Evolutionary conservation across 768 basidiomycete species (phyloP).

Genomic region (Kwoniella mangroviensis): DNA sequence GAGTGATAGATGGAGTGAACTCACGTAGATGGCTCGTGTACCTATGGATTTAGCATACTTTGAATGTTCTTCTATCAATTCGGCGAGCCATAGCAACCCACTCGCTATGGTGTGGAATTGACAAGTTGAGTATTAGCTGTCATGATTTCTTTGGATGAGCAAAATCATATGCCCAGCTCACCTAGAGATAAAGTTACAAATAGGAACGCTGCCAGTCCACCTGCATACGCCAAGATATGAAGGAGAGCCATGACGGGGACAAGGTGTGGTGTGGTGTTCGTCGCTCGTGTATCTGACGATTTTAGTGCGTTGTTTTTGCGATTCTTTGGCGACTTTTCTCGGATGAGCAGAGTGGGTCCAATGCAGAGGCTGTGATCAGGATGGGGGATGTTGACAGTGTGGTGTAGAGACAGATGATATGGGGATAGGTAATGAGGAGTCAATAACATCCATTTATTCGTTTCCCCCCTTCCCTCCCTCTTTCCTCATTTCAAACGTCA

Average conservation of each 20-base stretch:
- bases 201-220: constrained; percentile 74
- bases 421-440: too few species aligned
- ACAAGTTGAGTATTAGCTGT: constrained; percentile 12
- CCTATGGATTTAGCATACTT: constrained; percentile 79
- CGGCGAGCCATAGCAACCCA: constrained; percentile 89
- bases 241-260: constrained; percentile 47
- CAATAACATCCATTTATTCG: too few species aligned
- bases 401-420: too few species aligned
- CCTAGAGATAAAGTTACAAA: constrained; percentile 93
- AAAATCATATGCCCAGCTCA: constrained; percentile 56
- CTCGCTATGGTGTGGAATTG: constrained; percentile 69
- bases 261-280: neutral
- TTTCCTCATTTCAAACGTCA: too few species aligned
- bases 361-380: too few species aligned
- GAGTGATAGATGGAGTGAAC: constrained; percentile 53
- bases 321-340: too few species aligned
- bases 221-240: constrained; percentile 65
- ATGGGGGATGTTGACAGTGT: too few species aligned
- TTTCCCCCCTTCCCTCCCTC: too few species aligned
- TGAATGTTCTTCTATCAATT: constrained; percentile 93
- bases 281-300: neutral
- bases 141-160: neutral
- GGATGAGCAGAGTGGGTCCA: too few species aligned
- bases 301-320: too few species aligned
- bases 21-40: constrained; percentile 82